Evolutionary conservation across 2,329 filamentous ascomycete genomes (phyloP), one percentile per base, ranked within the genome.

Genomic region (Fusarium nematophilum): DNA sequence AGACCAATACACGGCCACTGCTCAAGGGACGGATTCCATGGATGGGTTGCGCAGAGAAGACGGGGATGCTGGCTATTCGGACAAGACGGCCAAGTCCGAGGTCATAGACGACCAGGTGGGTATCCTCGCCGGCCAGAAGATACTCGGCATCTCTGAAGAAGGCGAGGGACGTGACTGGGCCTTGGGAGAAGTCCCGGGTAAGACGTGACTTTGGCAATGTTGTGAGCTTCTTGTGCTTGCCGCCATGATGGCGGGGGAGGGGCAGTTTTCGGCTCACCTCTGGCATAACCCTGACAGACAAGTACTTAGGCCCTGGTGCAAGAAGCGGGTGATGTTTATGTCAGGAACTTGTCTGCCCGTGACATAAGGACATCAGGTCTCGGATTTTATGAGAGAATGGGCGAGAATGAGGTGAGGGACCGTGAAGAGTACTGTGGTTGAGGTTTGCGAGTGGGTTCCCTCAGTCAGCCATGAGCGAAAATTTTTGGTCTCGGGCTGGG

Each of bases 11-110:
- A 34, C 74, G 65, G 7, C 67, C 66, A 8, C 37, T 45, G 2
- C 48, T 53, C 65, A 72, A 45, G 68, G 86, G 74, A n/a, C 79
- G 74, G 48, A 94, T 86, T 3, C 91, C 91, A 73, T 95, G 92
- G 44, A 95, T 86, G 3, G 86, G 79, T 71, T 94, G 90, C n/a
- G 81, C 81, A 13, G 75, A 68, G 68, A 95, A 93, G 25, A 92
- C 75, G 18, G 74, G 73, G 43, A 83, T 69, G 42, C 76, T 75
- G 43, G 75, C 78, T 27, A 80, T 62, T 9, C 62, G 61, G n/a
- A 62, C 46, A 29, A 80, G 70, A 17, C 57, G 70, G 5, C 70
- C 75, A 5, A 66, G 70, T 11, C 65, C 66, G 7, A 75, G 66
- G 53, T 82, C 75, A 66, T 86, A 87, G 46, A 88, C 67, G 26